These are phyloP conservation scores for Metroxylon sagu DNA, from an alignment of 176 grass and related monocot genomes.

Conservation along the genomic window DNA sequence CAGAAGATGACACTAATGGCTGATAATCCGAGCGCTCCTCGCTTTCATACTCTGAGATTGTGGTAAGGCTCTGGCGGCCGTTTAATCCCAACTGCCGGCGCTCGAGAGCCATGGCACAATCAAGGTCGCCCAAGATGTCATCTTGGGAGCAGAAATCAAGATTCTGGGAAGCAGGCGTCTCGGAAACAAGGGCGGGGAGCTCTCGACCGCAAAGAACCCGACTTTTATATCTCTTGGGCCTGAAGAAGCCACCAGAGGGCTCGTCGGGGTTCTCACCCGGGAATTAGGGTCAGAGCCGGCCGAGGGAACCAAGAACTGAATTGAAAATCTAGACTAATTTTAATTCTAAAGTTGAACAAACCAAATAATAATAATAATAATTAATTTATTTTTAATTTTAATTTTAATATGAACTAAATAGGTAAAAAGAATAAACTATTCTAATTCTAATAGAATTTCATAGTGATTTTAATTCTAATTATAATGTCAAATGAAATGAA, in stretches of 20 bases:
- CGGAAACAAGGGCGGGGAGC: slow-evolving; percentile 30
- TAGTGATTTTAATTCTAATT: no score
- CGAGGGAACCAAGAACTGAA: slow-evolving; percentile 50
- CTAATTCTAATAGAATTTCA: no score
- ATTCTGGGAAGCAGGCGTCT: neutral
- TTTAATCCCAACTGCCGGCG: slow-evolving; percentile 35
- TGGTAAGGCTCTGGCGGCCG: slow-evolving; percentile 20
- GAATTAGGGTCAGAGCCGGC: slow-evolving; percentile 47
- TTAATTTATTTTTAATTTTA: no score
- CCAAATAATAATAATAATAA: no score
- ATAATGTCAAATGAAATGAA: no score
- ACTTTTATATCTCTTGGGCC: no score
- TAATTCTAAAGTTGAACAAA: no score
- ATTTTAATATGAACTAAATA: no score
- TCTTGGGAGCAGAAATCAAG: slow-evolving; percentile 16
- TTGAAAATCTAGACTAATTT: no score
- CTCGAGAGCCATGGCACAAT: slow-evolving; percentile 68
- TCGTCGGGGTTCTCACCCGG: slow-evolving; percentile 2
- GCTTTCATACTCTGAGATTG: slow-evolving; percentile 17
- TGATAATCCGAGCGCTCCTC: slow-evolving; percentile 7
- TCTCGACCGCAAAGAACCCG: slow-evolving; percentile 35
- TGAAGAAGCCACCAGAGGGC: no score
- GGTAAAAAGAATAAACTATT: no score
- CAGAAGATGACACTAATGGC: no score
- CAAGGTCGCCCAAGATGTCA: slow-evolving; percentile 70